Conservation (phyloP, 1,284 basidiomycete species). For the Agaricales sp. region DNA sequence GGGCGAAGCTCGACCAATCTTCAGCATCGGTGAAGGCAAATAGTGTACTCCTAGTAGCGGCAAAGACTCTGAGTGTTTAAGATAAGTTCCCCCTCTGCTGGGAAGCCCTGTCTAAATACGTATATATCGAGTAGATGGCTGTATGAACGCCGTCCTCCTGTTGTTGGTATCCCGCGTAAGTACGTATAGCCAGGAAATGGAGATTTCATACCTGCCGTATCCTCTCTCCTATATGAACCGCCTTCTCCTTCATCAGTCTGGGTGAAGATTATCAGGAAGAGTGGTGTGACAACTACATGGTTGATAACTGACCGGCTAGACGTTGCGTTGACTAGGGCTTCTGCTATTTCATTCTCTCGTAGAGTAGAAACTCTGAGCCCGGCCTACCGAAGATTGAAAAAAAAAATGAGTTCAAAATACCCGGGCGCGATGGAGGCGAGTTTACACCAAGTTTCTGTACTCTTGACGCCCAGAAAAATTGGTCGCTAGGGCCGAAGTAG, state of each 20-base stretch:
- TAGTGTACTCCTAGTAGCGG: no score
- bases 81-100: no score
- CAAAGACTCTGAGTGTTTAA: no score
- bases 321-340: conserved; percentile 46
- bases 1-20: no score
- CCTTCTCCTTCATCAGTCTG: conserved; percentile 51
- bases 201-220: conserved; percentile 37
- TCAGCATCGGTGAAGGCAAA: no score
- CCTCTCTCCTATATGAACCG: conserved; percentile 48
- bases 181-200: conserved; percentile 1
- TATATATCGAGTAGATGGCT: conserved; percentile 40
- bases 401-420: conserved; percentile 2
- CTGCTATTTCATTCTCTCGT: conserved; percentile 37
- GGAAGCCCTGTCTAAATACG: conserved; percentile 35
- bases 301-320: conserved; percentile 29
- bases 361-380: conserved; percentile 40
- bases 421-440: conserved; percentile 12
- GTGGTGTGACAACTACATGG: no score
- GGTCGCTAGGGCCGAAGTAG: conserved; percentile 36
- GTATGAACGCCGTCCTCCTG: conserved; percentile 40
- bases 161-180: conserved; percentile 3
- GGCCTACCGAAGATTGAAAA: conserved; percentile 22
- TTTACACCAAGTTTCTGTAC: conserved; percentile 52
- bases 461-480: conserved; percentile 65
- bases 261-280: no score